Base-by-base conservation (phyloP, 2,329 filamentous ascomycete species). In the Diplodia corticola region DNA sequence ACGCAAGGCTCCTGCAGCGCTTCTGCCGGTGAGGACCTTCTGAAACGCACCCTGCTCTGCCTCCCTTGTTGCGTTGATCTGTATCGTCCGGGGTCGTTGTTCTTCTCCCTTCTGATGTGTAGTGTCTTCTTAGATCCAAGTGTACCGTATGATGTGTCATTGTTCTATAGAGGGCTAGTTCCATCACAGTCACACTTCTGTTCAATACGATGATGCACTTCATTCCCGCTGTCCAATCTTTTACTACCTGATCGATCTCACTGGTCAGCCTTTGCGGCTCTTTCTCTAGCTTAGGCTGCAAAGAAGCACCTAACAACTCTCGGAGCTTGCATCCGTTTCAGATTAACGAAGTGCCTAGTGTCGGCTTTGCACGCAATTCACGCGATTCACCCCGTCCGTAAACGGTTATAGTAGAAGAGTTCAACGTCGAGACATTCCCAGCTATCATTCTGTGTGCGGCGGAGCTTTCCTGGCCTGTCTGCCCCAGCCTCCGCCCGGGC, bases 211-310 rank as follows among this genome's bases (percentile, higher is more conserved):
- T 49, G 22, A 35, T 49, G 26, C 37, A 13, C 26, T 26, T 13
- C 50, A 17, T 7, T 22, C 15, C n/a, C 37, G 9, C 17, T 35
- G 13, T 49, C 22, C 10, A 1, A 20, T n/a, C 24, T 46, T 17
- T 61, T 46, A 12, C 3, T 28, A 22, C 10, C 28, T 35, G 26
- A 28, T 46, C 6, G 7, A 24, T 28, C 28, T 10, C 17, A 61
- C 20, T 49, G 44, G 40, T 49, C 26, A 15, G 10, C 22, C 6
- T 9, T 15, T 35, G 57, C 22, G 57, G 26, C 40, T 61, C 44
- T 24, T 24, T 17, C n/a, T 4, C n/a, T 61, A 37, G 57, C 17
- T n/a, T 35, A 61, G 57, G 57, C 57, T 33, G 44, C 57, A 50
- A 20, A 24, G 30, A 0, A 20, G 26, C 54, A n/a, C 33, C 26